Evolutionary conservation across 306 rosid genomes (phyloP), one percentile per base, ranked within the genome.

Genomic region (Acacia melanoxylon): DNA sequence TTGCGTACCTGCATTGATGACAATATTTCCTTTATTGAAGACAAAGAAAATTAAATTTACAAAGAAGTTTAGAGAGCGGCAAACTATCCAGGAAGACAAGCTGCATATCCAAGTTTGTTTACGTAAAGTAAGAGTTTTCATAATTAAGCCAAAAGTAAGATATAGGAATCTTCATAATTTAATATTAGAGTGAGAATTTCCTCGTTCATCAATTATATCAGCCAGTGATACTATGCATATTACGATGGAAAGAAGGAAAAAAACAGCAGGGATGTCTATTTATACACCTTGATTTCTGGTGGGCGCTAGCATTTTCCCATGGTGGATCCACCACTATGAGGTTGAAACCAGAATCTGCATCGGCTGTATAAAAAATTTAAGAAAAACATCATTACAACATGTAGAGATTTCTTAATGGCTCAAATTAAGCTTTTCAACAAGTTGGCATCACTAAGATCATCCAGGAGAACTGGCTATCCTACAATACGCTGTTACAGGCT

Each of bases 271-370:
- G 13, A 37, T 51, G 46, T 54, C 80, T 0, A 63, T 27, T 41
- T 20, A 42, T 22, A 81, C 76, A 90, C 98, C 91, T 93, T 48
- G 74, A 87, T 86, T 95, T 95, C 86, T 93, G 98, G 68, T 37
- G 85, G 48, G 95, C 98, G 83, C 98, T 95, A 72, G 93, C 98
- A 89, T 93, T 95, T 87, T 95, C 98, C 98, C 98, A 93, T 29
- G 98, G 98, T 13, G 98, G 98, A 85, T 95, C 98, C 31, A 95
- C 79, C 78, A 93, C 85, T 72, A 93, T 93, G 74, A 93, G 90
- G 85, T 88, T 91, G 88, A 90, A 95, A 80, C 98, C 98, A 79
- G 81, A 83, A 83, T 86, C 86, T 72, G 89, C 35, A 46, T 87
- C 82, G 54, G 85, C 95, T 93, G 89, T 81, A 82, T 8, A 74